A percentile compares a stretch with the other conserved stretches of the same genome.
phyloP scores from a whole-genome alignment of 148 eudicot species.

The Oxyria digyna region DNA sequence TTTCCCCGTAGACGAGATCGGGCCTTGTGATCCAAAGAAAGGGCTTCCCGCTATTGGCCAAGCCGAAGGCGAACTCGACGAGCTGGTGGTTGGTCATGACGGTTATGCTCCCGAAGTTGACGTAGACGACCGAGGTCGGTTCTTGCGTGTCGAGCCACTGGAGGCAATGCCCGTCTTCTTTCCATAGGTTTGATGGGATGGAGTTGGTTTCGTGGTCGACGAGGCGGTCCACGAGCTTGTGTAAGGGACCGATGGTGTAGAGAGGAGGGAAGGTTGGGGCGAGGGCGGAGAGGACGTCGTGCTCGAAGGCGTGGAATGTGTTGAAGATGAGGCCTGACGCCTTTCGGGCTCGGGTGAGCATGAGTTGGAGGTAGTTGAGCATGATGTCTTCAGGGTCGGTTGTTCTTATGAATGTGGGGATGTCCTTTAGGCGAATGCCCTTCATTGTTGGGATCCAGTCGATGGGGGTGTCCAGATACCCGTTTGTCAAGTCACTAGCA shows the following conservation, averaged over 20 bases:
- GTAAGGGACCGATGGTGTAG: background rate
- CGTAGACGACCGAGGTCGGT: constrained; percentile 15
- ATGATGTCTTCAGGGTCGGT: constrained; percentile 29
- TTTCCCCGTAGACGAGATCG: background rate
- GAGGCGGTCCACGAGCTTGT: background rate
- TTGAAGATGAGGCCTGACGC: background rate
- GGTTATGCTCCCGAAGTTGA: background rate
- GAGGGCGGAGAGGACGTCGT: background rate
- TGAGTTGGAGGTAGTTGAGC: constrained; percentile 8
- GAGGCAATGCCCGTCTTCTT: constrained; percentile 28
- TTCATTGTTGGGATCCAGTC: constrained; percentile 1
- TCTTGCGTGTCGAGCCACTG: constrained; percentile 27
- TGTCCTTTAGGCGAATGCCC: constrained; percentile 12
- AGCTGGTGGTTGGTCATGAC: background rate
- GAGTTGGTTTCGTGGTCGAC: background rate
- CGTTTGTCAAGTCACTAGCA: constrained; percentile 6
- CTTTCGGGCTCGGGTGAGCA: background rate
- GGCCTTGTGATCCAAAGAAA: background rate
- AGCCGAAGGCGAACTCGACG: background rate
- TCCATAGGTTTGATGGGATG: constrained; percentile 26
- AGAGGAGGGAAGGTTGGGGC: background rate
- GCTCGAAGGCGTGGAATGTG: background rate
- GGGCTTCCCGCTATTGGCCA: background rate
- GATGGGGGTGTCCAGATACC: background rate
- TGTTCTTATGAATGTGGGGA: constrained; percentile 33